phyloP scores from a whole-genome alignment of 164 flowering plant genomes.

The Macadamia tetraphylla region DNA sequence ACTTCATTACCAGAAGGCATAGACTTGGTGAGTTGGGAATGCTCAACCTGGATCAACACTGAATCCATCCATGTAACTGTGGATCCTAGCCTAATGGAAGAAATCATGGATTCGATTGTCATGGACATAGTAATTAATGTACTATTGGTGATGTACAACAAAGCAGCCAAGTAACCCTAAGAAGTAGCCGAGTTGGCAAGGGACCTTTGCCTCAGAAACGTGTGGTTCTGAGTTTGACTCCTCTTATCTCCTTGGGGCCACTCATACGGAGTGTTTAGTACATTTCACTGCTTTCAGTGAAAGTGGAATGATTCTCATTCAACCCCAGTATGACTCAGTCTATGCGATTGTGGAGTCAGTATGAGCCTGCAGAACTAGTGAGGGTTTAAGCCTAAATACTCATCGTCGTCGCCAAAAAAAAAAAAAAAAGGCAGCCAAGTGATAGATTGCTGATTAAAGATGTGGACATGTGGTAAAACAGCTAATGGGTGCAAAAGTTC shows the following conservation, averaged over 20 bases:
- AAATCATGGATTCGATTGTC: constrained; percentile 32
- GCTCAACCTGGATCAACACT: constrained; percentile 30
- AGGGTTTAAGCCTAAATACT: too few relatives aligned
- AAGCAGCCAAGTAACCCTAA: constrained; percentile 14
- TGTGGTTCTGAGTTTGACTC: too few relatives aligned
- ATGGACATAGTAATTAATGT: constrained; percentile 42
- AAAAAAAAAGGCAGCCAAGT: constrained; percentile 11
- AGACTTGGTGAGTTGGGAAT: constrained; percentile 55
- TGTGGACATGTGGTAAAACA: constrained; percentile 36
- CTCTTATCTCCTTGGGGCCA: too few relatives aligned
- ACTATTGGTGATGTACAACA: constrained; percentile 51
- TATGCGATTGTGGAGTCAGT: too few relatives aligned
- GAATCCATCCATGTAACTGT: constrained; percentile 35
- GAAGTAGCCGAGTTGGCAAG: too few relatives aligned
- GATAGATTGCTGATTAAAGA: constrained; percentile 75
- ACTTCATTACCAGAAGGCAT: constrained; percentile 36
- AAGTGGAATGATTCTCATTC: too few relatives aligned
- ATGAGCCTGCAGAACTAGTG: too few relatives aligned
- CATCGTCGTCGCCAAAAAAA: too few relatives aligned
- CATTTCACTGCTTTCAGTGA: too few relatives aligned
- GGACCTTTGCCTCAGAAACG: too few relatives aligned
- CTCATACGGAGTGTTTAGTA: too few relatives aligned
- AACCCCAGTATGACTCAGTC: too few relatives aligned
- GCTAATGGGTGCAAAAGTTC: constrained; percentile 24
- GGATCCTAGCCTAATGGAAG: constrained; percentile 46